phyloP scores from a whole-genome alignment of 768 basidiomycete species.

The Naganishia antarctica region DNA sequence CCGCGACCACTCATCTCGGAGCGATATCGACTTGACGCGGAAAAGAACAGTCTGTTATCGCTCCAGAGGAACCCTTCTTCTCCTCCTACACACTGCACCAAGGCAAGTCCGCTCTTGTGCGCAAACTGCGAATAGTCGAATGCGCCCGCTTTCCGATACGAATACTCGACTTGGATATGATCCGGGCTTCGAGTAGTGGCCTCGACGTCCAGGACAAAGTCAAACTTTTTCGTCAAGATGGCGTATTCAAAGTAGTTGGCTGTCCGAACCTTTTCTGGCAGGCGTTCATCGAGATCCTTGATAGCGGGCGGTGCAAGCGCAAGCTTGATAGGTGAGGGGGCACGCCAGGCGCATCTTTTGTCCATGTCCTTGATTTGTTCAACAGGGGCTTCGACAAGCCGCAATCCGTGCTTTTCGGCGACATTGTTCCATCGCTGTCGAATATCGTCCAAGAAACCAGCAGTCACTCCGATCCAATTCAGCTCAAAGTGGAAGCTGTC shows the following conservation, averaged over 20 bases:
- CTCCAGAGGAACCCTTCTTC: conserved; percentile 77
- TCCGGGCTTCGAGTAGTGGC: conserved; percentile 70
- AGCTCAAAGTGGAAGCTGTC: conserved; percentile 83
- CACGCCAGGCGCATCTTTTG: conserved; percentile 82
- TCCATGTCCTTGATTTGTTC: conserved; percentile 83
- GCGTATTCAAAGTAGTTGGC: conserved; percentile 74
- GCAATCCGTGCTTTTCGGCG: conserved; percentile 83
- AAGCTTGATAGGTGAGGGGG: conserved; percentile 77
- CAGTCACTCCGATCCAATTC: conserved; percentile 93
- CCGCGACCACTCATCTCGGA: conserved; percentile 6
- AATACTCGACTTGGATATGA: conserved; percentile 77
- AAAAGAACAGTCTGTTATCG: conserved; percentile 65
- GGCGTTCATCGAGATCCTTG: conserved; percentile 62
- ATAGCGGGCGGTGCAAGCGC: conserved; percentile 65
- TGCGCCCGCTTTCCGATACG: conserved; percentile 67
- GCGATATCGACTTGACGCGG: conserved; percentile 44
- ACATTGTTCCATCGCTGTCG: conserved; percentile 72
- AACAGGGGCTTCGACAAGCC: conserved; percentile 88
- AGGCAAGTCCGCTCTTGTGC: conserved; percentile 80
- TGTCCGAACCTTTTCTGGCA: conserved; percentile 60
- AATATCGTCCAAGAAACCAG: conserved; percentile 81
- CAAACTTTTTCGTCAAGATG: conserved; percentile 64
- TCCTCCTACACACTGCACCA: conserved; percentile 80
- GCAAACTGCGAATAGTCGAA: conserved; percentile 86
- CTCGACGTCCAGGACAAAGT: conserved; percentile 70